Evolutionary conservation across 129 eudicot genomes (phyloP).

Genomic region (Helichrysum umbraculigerum): DNA sequence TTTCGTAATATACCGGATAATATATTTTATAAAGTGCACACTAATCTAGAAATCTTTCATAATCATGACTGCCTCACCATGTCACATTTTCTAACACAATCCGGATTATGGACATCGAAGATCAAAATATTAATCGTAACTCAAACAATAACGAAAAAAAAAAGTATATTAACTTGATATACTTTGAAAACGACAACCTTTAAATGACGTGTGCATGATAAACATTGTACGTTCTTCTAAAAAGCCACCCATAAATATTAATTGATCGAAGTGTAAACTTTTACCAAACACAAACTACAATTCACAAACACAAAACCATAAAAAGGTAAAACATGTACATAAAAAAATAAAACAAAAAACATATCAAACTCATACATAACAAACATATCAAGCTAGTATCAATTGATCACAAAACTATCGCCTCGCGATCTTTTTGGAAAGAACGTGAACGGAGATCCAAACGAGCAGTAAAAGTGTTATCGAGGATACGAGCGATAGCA

Average conservation of each 20-base stretch:
- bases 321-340: background rate
- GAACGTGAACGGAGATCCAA: conserved; percentile 44
- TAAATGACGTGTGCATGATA: too few species aligned
- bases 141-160: too few species aligned
- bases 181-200: too few species aligned
- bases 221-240: too few species aligned
- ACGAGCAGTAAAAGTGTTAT: conserved; percentile 54
- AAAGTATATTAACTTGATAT: too few species aligned
- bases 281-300: background rate
- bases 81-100: background rate
- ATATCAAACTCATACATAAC: background rate
- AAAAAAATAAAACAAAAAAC: too few species aligned
- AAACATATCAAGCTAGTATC: background rate
- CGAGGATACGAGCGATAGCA: conserved; percentile 44
- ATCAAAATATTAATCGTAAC: too few species aligned
- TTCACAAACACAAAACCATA: background rate
- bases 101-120: too few species aligned
- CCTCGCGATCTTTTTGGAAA: conserved; percentile 45
- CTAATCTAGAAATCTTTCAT: background rate
- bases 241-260: too few species aligned
- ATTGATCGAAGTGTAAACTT: too few species aligned
- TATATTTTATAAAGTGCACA: too few species aligned
- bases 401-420: background rate
- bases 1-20: background rate
- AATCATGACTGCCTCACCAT: background rate